phyloP scores from a whole-genome alignment of 176 grass and related monocot species.

The Aegilops longissima region DNA sequence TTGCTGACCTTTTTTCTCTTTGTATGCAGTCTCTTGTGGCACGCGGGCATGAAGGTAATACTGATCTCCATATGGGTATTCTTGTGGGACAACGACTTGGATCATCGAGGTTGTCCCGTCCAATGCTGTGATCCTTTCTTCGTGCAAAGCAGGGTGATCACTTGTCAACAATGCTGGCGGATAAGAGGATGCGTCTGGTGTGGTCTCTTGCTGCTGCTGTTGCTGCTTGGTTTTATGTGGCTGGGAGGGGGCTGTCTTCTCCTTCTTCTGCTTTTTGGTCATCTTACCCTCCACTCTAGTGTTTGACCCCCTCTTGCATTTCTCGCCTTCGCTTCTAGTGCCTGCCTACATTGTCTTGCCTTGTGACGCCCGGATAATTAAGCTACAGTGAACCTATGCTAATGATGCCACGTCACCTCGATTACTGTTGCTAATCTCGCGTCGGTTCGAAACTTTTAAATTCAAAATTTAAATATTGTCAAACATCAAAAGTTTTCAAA shows the following conservation, averaged over 20 bases:
- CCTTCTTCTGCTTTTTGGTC: not conserved
- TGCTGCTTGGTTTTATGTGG: too few species aligned
- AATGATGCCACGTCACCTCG: too few species aligned
- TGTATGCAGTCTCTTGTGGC: not conserved
- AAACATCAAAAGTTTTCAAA: too few species aligned
- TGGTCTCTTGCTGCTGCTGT: not conserved
- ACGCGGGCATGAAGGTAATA: not conserved
- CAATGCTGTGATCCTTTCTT: not conserved
- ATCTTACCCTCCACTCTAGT: not conserved
- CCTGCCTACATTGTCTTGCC: not conserved
- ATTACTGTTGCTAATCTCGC: too few species aligned
- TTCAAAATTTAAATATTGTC: too few species aligned
- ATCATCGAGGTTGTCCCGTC: too few species aligned
- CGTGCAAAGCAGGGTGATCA: not conserved
- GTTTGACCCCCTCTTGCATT: not conserved
- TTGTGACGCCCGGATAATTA: too few species aligned
- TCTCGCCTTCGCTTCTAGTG: not conserved
- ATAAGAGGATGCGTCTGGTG: not conserved
- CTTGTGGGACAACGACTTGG: not conserved
- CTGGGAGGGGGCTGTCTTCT: not conserved
- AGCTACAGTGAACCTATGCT: too few species aligned
- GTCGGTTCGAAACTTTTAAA: too few species aligned
- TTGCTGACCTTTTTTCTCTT: too few species aligned
- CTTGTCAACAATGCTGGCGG: not conserved
- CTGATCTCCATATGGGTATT: not conserved